phyloP scores from a whole-genome alignment of 2,329 filamentous ascomycete species.

The Fusarium sp. region DNA sequence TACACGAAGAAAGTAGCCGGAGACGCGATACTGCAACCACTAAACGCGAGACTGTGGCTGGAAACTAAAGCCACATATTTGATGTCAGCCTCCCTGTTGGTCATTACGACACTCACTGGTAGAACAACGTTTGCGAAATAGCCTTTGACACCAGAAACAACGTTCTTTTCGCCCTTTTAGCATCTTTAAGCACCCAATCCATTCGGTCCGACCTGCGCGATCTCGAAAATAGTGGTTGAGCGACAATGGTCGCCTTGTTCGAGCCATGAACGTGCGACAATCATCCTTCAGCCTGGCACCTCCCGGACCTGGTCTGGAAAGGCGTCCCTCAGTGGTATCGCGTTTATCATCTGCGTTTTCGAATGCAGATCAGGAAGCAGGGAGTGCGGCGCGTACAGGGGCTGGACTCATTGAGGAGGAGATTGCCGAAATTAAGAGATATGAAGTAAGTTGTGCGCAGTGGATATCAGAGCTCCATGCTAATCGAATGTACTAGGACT shows the following conservation, averaged over 20 bases:
- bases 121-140: slow-evolving; percentile 16
- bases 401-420: slow-evolving; percentile 88
- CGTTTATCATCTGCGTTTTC: slow-evolving; percentile 76
- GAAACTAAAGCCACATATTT: slow-evolving; percentile 40
- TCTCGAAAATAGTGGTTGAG: slow-evolving; percentile 18
- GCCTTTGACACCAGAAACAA: not conserved
- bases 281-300: slow-evolving; percentile 59
- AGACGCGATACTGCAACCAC: slow-evolving; percentile 44
- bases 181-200: not conserved
- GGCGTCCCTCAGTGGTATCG: slow-evolving; percentile 69
- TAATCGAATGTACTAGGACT: slow-evolving; percentile 68
- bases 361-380: slow-evolving; percentile 69
- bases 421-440: slow-evolving; percentile 97
- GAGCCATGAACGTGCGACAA: slow-evolving; percentile 63
- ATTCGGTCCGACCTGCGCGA: not conserved
- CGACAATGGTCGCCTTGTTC: slow-evolving; percentile 54
- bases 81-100: slow-evolving; percentile 26
- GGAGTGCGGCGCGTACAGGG: slow-evolving; percentile 61
- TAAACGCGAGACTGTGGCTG: slow-evolving; percentile 45
- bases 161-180: not conserved
- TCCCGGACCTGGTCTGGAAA: slow-evolving; percentile 53
- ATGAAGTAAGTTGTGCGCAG: slow-evolving; percentile 70
- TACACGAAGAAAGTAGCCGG: slow-evolving; percentile 4
- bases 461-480: slow-evolving; percentile 11
- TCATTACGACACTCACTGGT: slow-evolving; percentile 25